These are phyloP conservation scores for Podila verticillata DNA, from an alignment of 192 early-diverging fungal species.

Conservation along the genomic window DNA sequence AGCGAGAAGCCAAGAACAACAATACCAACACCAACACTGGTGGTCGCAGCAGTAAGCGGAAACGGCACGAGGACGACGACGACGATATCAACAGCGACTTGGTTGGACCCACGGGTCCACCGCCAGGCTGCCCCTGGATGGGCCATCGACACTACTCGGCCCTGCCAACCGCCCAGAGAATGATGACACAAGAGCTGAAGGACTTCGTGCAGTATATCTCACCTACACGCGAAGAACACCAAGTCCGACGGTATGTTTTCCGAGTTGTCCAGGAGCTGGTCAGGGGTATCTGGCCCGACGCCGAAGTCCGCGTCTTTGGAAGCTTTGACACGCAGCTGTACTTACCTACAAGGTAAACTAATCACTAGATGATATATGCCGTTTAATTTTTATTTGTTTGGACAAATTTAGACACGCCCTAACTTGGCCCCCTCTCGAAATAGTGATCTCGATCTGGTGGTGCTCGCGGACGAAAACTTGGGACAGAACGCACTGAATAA, in stretches of 20 bases:
- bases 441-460: conserved; percentile 35
- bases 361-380: conserved; percentile 22
- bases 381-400: neutral
- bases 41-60: neutral
- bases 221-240: conserved; percentile 84
- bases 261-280: conserved; percentile 66
- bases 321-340: conserved; percentile 90
- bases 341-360: conserved; percentile 86
- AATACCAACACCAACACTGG: neutral
- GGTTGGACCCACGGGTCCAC: neutral
- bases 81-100: neutral
- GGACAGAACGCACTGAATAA: neutral
- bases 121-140: conserved; percentile 36
- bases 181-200: conserved; percentile 70
- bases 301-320: conserved; percentile 78
- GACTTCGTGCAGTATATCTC: conserved; percentile 83
- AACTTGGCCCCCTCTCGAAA: neutral
- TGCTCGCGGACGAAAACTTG: neutral
- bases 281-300: conserved; percentile 54
- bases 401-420: neutral
- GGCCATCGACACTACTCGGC: conserved; percentile 10
- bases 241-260: conserved; percentile 77
- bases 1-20: neutral
- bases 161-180: neutral
- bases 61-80: neutral